Conservation (phyloP, 305 asterid genomes). For the Fraxinus sp. region DNA sequence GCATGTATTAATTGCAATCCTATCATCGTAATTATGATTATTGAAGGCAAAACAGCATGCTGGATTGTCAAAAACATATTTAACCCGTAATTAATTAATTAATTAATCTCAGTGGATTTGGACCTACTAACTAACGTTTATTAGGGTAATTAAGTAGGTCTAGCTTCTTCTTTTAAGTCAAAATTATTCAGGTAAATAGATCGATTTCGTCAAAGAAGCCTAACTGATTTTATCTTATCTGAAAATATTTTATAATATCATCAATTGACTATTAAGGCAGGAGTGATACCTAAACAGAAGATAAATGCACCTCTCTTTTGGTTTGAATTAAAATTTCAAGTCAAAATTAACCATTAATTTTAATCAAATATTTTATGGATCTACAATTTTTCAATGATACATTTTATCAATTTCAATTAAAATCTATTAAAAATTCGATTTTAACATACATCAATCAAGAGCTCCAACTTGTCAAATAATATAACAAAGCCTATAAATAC, state of each 20-base stretch:
- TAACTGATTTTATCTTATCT: neutral
- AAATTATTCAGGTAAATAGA: constrained; percentile 45
- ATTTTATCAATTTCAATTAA: no score
- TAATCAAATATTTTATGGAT: no score
- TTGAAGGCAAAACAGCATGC: neutral
- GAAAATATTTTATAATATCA: constrained; percentile 18
- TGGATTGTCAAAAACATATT: neutral
- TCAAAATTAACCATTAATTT: no score
- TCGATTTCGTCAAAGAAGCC: constrained; percentile 14
- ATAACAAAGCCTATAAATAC: constrained; percentile 1
- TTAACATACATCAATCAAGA: no score
- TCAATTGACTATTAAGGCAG: constrained; percentile 18
- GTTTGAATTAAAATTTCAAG: no score
- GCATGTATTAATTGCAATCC: no score
- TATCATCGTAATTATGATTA: neutral
- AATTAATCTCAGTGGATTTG: constrained; percentile 33
- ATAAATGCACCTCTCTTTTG: neutral
- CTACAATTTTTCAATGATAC: neutral
- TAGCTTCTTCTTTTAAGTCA: constrained; percentile 42
- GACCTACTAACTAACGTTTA: constrained; percentile 37
- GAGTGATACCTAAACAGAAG: neutral
- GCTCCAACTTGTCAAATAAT: neutral
- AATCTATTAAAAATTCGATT: no score
- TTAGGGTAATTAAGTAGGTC: constrained; percentile 28
- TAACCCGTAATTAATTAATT: constrained; percentile 22